These are phyloP conservation scores for Fusarium drepaniforme DNA, from an alignment of 2,329 filamentous ascomycete species.

Conservation along the genomic window DNA sequence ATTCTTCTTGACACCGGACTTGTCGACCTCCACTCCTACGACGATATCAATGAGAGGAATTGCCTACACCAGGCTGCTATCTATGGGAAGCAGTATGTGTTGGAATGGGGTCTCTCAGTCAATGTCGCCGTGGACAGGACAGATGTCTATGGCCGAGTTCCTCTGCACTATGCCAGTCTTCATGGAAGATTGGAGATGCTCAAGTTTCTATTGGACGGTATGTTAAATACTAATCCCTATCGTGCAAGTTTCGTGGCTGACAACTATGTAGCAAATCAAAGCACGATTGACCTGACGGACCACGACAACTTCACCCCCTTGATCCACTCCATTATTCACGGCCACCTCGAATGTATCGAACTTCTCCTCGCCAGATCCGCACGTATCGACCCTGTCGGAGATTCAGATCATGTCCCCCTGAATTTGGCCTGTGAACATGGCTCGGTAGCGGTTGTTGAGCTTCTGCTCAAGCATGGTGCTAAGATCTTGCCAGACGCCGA, in stretches of 20 bases:
- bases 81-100: slow-evolving; percentile 84
- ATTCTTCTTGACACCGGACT: slow-evolving; percentile 83
- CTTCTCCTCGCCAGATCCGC: slow-evolving; percentile 82
- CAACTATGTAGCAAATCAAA: slow-evolving; percentile 67
- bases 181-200: slow-evolving; percentile 91
- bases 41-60: slow-evolving; percentile 98
- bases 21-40: slow-evolving; percentile 92
- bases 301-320: slow-evolving; percentile 98
- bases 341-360: slow-evolving; percentile 83
- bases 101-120: slow-evolving; percentile 79
- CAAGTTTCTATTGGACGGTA: slow-evolving; percentile 76
- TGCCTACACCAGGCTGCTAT: slow-evolving; percentile 97
- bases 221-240: slow-evolving; percentile 20
- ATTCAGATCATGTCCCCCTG: slow-evolving; percentile 91
- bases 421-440: slow-evolving; percentile 97
- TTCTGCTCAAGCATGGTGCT: slow-evolving; percentile 85
- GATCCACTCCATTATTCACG: slow-evolving; percentile 94
- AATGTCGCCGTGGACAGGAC: slow-evolving; percentile 83
- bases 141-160: slow-evolving; percentile 94
- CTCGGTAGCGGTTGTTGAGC: slow-evolving; percentile 84
- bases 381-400: slow-evolving; percentile 86
- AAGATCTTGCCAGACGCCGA: slow-evolving; percentile 93
- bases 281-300: slow-evolving; percentile 89
- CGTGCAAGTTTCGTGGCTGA: slow-evolving; percentile 15
- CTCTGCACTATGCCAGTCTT: slow-evolving; percentile 96